Conservation (phyloP, 495 filamentous ascomycete genomes). For the Penicillium cinerascens region DNA sequence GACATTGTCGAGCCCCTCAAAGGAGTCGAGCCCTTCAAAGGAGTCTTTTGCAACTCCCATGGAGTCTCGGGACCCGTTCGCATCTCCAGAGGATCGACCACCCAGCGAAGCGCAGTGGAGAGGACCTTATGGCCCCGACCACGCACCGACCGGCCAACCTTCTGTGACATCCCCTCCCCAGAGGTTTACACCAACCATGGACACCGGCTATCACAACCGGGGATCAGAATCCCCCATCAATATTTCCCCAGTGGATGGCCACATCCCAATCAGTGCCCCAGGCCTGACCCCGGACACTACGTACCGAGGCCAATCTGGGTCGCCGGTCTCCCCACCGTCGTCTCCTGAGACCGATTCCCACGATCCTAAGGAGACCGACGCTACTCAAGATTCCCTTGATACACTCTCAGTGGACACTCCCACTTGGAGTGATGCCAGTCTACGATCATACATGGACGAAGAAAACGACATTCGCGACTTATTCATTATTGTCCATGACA, state of each 20-base stretch:
- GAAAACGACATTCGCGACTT: conserved; percentile 88
- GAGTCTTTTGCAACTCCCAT: conserved; percentile 22
- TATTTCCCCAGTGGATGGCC: conserved; percentile 51
- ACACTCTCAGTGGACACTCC: conserved; percentile 38
- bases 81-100: conserved; percentile 28
- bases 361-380: conserved; percentile 29
- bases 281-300: conserved; percentile 63
- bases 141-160: conserved; percentile 5
- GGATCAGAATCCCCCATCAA: conserved; percentile 74
- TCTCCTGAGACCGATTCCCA: conserved; percentile 60
- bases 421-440: conserved; percentile 79
- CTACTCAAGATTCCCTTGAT: conserved; percentile 40
- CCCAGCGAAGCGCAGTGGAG: conserved; percentile 26
- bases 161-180: conserved; percentile 37
- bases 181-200: conserved; percentile 41
- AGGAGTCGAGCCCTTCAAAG: conserved; percentile 23
- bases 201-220: conserved; percentile 25
- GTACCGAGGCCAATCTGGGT: conserved; percentile 55
- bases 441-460: conserved; percentile 88
- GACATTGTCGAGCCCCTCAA: conserved; percentile 19
- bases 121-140: conserved; percentile 9
- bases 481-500: conserved; percentile 87
- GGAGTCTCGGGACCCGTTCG: conserved; percentile 19
- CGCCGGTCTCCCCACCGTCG: conserved; percentile 58
- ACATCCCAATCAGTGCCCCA: conserved; percentile 42